Base-by-base conservation (phyloP, 768 basidiomycete species). In the Russula sp. region DNA sequence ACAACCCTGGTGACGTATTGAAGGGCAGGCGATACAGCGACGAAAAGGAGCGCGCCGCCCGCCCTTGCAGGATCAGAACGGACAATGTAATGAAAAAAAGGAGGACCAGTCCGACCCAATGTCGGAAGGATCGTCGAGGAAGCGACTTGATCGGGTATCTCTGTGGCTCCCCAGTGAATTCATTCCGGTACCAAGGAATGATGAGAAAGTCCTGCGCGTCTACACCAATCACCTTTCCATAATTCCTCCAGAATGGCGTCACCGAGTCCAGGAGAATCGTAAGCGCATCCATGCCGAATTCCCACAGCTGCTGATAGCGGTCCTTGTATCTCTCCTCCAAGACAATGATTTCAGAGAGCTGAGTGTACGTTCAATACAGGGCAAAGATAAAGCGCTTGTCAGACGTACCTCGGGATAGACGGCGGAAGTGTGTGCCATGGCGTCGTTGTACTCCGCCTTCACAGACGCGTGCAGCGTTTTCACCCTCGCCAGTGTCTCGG, bases 151-250 rank as follows among this genome's bases (percentile, higher is more conserved):
- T 82, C 7, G 76, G 78, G 69, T 89, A 90, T 67, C 84, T 79
- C 68, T 87, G 86, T 42, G 83, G 55, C 75, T 89, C 87, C 37
- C 89, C 89, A 0, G 89, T 90, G 70, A 90, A 91, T 70, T 91
- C 89, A 71, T 91, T 89, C 39, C 89, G 83, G 65, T 91, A 91
- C 68, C 88, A 80, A 7, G 89, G 89, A 62, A 91, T 84, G 68
- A 91, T 88, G 62, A 91, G 82, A 70, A 91, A 91, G 65, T 89
- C 88, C 52, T 85, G 84, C 49, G 89, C 79, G 68, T 91, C 89
- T 70, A 88, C 83, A 37, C 88, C 87, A 56, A 91, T 89, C n/a
- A 83, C 82, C 69, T 87, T 89, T 57, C 89, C 89, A 64, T 91
- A 89, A 39, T 80, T 88, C 65, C 89, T 78, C 89, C 89, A 91